Evolutionary conservation across 2,329 filamentous ascomycete genomes (phyloP).

Genomic region (Botrytis fragariae): DNA sequence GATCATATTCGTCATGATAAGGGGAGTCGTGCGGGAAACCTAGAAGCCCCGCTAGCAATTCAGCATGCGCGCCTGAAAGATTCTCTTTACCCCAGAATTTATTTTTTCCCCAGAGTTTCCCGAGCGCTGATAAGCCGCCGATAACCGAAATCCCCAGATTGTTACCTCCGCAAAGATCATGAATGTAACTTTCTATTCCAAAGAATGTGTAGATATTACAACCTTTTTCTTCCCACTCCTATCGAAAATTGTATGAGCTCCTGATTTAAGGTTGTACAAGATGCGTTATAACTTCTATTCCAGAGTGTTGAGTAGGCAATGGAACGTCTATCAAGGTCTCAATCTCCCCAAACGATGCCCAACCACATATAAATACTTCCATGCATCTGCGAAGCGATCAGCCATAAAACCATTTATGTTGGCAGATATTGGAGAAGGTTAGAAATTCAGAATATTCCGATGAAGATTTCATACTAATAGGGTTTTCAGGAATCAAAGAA

Average conservation of each 20-base stretch:
- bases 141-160: constrained; percentile 27
- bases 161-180: constrained; percentile 20
- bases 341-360: constrained; percentile 27
- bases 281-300: constrained; percentile 58
- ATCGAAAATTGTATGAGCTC: not conserved
- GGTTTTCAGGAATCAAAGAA: constrained; percentile 80
- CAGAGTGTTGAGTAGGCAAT: constrained; percentile 51
- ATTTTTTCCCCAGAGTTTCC: constrained; percentile 15
- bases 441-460: constrained; percentile 26
- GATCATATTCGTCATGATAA: constrained; percentile 30
- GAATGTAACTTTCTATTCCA: constrained; percentile 6
- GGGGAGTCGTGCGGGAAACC: not conserved
- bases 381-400: constrained; percentile 30
- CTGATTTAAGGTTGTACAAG: constrained; percentile 1
- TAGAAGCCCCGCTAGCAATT: not conserved
- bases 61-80: not conserved
- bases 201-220: not conserved
- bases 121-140: constrained; percentile 20
- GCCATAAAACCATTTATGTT: constrained; percentile 76
- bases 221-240: not conserved
- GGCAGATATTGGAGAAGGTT: constrained; percentile 84
- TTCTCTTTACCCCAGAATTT: constrained; percentile 1
- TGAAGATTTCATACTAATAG: constrained; percentile 17
- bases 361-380: constrained; percentile 29
- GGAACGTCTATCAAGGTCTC: constrained; percentile 44